Evolutionary conservation across 129 eudicot genomes (phyloP), one percentile per base, ranked within the genome.

Genomic region (Kitagawia praeruptora): DNA sequence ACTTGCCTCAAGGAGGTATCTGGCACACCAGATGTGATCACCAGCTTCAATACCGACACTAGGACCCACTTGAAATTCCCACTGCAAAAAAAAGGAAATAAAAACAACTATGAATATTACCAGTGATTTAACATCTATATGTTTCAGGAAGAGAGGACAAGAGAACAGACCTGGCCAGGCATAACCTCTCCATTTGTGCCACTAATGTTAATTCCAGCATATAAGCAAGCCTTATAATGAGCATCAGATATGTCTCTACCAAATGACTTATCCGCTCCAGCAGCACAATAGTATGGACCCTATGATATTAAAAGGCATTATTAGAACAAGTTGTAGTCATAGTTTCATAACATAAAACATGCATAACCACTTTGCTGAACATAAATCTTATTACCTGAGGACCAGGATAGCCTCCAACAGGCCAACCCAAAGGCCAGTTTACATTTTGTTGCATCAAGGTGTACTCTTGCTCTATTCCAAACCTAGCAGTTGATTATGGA

Each of bases 51-150:
- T 92, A 84, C 99, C 99, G 11, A 90, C 97, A 64, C 97, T 87
- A 27, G 99, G 99, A 77, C 99, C 99, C 21, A 96, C 99, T 96
- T 96, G 99, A 77, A 92, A 96, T 82, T 96, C 99, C 99, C 99
- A 96, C 98, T 95, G 83, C 82, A 77, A 76, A 37, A 75, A 47
- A 63, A 71, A 2, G 34, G 18, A 49, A 1, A 21, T 19, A 53
- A 16, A 42, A 37, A 15, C 7, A 5, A 12, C 2, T 13, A 45
- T 46, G 77, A 45, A 46, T 69, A 25, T n/a, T 44, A 48, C 34
- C 48, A n/a, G 71, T 18, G n/a, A 56, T 42, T 40, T 10, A 37
- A 76, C 13, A 21, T 40, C 41, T 28, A 76, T 48, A 38, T 10
- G 31, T 3, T 12, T 44, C 38, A 3, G 73, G 49, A 81, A 47